A percentile compares a stretch with the other conserved stretches of the same genome.
These are phyloP conservation scores for Phytopythium sindhum DNA, from an alignment of 352 stramenopile genomes.

Conservation along the genomic window DNA sequence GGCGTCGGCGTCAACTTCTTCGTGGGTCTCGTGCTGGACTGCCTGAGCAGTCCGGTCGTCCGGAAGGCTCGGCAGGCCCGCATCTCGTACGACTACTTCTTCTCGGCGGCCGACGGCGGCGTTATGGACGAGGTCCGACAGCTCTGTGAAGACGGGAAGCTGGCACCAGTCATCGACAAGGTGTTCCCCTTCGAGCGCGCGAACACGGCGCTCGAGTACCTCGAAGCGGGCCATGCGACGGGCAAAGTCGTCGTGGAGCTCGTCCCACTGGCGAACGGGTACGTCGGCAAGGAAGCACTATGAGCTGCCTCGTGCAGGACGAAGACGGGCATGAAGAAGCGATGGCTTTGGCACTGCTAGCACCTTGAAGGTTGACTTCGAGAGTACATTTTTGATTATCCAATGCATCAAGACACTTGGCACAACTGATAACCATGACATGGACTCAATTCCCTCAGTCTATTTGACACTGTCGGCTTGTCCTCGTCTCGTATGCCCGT, in stretches of 20 bases:
- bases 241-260: slow-evolving; percentile 73
- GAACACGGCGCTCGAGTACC: slow-evolving; percentile 54
- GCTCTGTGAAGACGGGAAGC: slow-evolving; percentile 35
- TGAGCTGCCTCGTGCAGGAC: background rate
- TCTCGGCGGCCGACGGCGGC: slow-evolving; percentile 32
- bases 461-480: background rate
- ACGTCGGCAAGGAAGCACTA: slow-evolving; percentile 10
- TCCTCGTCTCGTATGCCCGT: background rate
- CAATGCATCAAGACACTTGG: too few relatives aligned
- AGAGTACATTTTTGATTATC: background rate
- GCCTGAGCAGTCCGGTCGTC: slow-evolving; percentile 54
- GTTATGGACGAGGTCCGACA: slow-evolving; percentile 50
- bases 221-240: slow-evolving; percentile 52
- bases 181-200: slow-evolving; percentile 69
- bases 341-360: too few relatives aligned
- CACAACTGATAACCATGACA: too few relatives aligned
- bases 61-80: slow-evolving; percentile 41
- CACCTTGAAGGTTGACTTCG: background rate
- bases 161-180: slow-evolving; percentile 64
- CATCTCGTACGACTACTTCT: slow-evolving; percentile 59
- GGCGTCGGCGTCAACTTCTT: slow-evolving; percentile 44
- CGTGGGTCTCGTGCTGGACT: slow-evolving; percentile 47
- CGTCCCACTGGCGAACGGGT: slow-evolving; percentile 4
- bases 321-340: too few relatives aligned
- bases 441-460: background rate